Evolutionary conservation across 129 eudicot genomes (phyloP).

Genomic region (Flaveria brownii): DNA sequence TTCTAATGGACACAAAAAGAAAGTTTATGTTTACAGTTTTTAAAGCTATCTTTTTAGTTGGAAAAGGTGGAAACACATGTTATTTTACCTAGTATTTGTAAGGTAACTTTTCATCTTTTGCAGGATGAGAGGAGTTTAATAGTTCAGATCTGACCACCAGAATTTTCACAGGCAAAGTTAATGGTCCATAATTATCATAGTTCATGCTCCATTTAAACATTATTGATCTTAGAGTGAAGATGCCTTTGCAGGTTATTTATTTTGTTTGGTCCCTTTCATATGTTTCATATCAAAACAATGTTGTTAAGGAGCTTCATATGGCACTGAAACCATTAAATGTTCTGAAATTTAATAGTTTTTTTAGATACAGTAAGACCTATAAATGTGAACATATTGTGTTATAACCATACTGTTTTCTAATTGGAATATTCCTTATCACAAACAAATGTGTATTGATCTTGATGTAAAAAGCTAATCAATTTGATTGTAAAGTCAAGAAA

Average conservation of each 20-base stretch:
- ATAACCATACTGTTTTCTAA: background rate
- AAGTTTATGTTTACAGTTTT: too few species aligned
- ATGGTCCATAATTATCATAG: slow-evolving; percentile 23
- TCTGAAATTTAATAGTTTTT: slow-evolving; percentile 1
- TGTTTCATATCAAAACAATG: background rate
- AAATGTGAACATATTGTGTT: background rate
- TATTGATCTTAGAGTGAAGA: slow-evolving; percentile 16
- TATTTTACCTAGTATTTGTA: slow-evolving; percentile 19
- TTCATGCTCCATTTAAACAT: slow-evolving; percentile 26
- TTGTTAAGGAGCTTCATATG: slow-evolving; percentile 3
- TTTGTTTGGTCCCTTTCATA: slow-evolving; percentile 19
- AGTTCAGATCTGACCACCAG: slow-evolving; percentile 21
- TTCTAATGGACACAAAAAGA: background rate
- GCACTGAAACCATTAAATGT: slow-evolving; percentile 15
- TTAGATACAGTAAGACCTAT: background rate
- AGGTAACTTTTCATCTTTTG: slow-evolving; percentile 29
- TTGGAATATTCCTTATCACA: slow-evolving; percentile 34
- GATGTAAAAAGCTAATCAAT: slow-evolving; percentile 27
- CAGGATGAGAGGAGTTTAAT: slow-evolving; percentile 23
- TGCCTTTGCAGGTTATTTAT: slow-evolving; percentile 27
- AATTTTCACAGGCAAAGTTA: slow-evolving; percentile 26
- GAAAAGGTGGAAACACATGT: slow-evolving; percentile 10
- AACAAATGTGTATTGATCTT: slow-evolving; percentile 12
- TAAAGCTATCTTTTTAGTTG: background rate
- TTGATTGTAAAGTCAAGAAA: slow-evolving; percentile 20